Evolutionary conservation across 2,329 filamentous ascomycete genomes (phyloP).

Genomic region (Fusarium tuaranense): DNA sequence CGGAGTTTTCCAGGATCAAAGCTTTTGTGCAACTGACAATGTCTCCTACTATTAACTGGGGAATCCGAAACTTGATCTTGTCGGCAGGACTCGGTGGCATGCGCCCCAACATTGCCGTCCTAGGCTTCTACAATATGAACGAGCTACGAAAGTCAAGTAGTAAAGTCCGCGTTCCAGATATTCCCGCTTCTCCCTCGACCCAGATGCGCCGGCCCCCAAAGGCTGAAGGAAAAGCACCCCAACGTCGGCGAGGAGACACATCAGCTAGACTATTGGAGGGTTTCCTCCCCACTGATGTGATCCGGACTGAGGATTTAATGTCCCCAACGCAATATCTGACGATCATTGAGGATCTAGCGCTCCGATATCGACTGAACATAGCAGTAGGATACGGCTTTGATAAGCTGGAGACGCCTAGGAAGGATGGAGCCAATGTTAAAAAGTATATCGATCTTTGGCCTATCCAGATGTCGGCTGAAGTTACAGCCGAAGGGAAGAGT

Average conservation of each 20-base stretch:
- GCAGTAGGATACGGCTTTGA: slow-evolving; percentile 87
- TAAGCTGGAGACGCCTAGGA: slow-evolving; percentile 76
- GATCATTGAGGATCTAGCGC: slow-evolving; percentile 83
- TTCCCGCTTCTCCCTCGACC: slow-evolving; percentile 52
- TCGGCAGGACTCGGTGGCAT: slow-evolving; percentile 87
- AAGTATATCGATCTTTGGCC: slow-evolving; percentile 91
- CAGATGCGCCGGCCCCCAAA: slow-evolving; percentile 48
- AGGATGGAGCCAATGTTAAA: slow-evolving; percentile 70
- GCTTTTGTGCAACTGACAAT: slow-evolving; percentile 90
- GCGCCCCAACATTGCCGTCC: slow-evolving; percentile 87
- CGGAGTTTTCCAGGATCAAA: slow-evolving; percentile 85
- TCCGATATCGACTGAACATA: slow-evolving; percentile 84
- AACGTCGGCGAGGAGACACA: slow-evolving; percentile 63
- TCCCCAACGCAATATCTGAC: slow-evolving; percentile 81
- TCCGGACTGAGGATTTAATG: slow-evolving; percentile 76
- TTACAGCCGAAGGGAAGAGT: slow-evolving; percentile 73
- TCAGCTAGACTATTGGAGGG: slow-evolving; percentile 68
- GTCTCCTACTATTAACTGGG: slow-evolving; percentile 86
- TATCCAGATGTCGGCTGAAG: slow-evolving; percentile 91
- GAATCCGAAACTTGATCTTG: slow-evolving; percentile 83
- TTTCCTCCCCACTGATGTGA: slow-evolving; percentile 75
- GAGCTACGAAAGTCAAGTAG: slow-evolving; percentile 74
- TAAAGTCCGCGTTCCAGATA: slow-evolving; percentile 66
- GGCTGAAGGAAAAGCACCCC: slow-evolving; percentile 46
- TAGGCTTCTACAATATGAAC: slow-evolving; percentile 84